These are phyloP conservation scores for fission yeast (Schizosaccharomyces pombe) DNA, from an alignment of 805 yeast genomes.

Conservation along the genomic window DNA sequence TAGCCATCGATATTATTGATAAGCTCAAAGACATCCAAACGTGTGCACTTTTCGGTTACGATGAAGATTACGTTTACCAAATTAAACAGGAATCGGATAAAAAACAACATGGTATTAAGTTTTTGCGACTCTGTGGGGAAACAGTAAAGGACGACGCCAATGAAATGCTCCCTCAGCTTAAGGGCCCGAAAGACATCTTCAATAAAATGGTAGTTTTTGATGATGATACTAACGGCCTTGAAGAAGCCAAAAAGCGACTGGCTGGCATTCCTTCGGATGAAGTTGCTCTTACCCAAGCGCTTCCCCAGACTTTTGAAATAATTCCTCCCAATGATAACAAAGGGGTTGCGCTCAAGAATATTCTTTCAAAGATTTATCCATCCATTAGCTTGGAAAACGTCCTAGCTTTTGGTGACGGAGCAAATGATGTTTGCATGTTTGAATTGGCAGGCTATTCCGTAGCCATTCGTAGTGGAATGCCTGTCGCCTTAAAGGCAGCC, in stretches of 20 bases:
- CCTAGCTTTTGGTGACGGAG: constrained; percentile 1
- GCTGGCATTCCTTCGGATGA: not conserved
- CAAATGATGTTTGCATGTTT: constrained; percentile 3
- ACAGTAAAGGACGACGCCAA: too few species aligned
- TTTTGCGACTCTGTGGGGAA: not conserved
- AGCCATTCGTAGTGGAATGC: not conserved
- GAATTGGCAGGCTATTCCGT: not conserved
- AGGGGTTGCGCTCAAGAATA: not conserved
- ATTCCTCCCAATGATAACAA: not conserved
- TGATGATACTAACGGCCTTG: not conserved
- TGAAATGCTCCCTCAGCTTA: not conserved
- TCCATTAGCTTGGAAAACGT: not conserved
- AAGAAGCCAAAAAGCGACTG: not conserved
- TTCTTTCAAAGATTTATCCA: not conserved
- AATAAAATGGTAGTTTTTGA: not conserved
- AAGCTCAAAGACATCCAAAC: not conserved
- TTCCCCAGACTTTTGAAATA: not conserved
- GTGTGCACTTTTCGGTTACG: not conserved
- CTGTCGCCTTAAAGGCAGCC: not conserved
- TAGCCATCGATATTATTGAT: not conserved
- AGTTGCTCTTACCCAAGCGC: not conserved
- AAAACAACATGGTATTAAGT: not conserved
- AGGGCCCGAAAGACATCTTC: not conserved
- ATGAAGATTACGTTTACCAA: not conserved
- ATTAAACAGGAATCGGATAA: not conserved